Base-by-base conservation (phyloP, 306 rosid species). In the Canavalia gladiata region DNA sequence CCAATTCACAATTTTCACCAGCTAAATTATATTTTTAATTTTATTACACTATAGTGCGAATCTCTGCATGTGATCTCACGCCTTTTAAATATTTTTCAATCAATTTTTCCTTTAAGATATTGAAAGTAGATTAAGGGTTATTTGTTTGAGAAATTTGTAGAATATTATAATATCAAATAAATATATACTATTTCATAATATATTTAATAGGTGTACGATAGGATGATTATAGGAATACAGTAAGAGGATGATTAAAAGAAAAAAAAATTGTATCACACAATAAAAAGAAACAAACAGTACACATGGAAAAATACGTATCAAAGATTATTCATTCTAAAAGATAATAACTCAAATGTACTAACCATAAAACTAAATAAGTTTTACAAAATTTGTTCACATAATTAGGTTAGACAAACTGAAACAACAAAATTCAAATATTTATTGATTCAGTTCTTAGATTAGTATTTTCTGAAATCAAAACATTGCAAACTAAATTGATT, bases 61-160 rank as follows among this genome's bases (percentile, higher is more conserved):
- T 39, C 43, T 43, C 43, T 68, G 9, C 73, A 68, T 45, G 55
- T 68, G 73, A 9, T 5, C 73, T 42, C 72, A 41, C 72, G 52
- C 11, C 42, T 18, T 41, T 42, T 7, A 13, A 6, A 65, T 4
- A 2, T 37, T 64, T 64, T 18, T 18, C 31, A 39, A n/a, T 10
- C 3, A 41, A 39, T 18, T 8, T 0, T 39, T 65, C 34, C 29
- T 11, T 62, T 62, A 12, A 62, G 10, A 25, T 34, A 6, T 62
- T 34, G 66, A 59, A 4, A 59, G 7, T 59, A 4, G 7, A 31
- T 33, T 33, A 3, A 41, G 8, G 66, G 66, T 59, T 12, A 59
- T 11, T 62, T 65, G 6, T 65, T 7, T n/a, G 50, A 3, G 50
- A 3, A 3, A 66, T 18, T 66, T 66, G 13, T 41, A 18, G 3